Evolutionary conservation across 495 filamentous ascomycete species (phyloP).

Genomic region (Thermochaetoides thermophila): DNA sequence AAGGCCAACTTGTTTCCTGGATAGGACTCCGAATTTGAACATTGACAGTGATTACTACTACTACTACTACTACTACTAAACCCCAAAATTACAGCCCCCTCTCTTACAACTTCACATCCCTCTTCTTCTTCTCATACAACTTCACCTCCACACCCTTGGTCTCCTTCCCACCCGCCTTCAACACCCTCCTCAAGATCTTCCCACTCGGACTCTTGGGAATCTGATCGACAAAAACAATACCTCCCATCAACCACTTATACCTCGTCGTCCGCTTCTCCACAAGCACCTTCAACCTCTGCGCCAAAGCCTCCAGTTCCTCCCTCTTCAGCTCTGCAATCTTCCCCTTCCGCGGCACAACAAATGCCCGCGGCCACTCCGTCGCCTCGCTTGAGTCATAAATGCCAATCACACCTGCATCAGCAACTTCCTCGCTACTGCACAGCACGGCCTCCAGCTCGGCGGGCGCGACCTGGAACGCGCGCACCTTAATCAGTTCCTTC

Average conservation of each 20-base stretch:
- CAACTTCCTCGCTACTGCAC: constrained; percentile 40
- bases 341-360: constrained; percentile 17
- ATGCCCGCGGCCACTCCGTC: constrained; percentile 18
- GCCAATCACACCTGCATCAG: constrained; percentile 48
- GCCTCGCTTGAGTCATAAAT: constrained; percentile 49
- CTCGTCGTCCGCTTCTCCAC: constrained; percentile 46
- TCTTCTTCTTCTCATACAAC: constrained; percentile 18
- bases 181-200: constrained; percentile 48
- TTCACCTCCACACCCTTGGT: constrained; percentile 11
- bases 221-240: constrained; percentile 43
- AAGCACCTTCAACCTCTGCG: constrained; percentile 21
- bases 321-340: constrained; percentile 38
- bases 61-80: no score
- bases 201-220: constrained; percentile 56
- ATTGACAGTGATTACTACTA: no score
- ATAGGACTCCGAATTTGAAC: no score
- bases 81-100: no score
- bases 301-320: constrained; percentile 39
- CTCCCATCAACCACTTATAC: constrained; percentile 53
- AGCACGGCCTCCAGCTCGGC: constrained; percentile 53
- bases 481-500: constrained; percentile 68
- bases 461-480: constrained; percentile 55
- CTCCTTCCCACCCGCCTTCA: constrained; percentile 19
- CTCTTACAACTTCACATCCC: constrained; percentile 13
- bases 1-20: no score